Percentiles rank a stretch among this genome's conserved stretches.
Evolutionary conservation across 2,329 filamentous ascomycete genomes (phyloP).

Genomic region (Aspergillus sojae): DNA sequence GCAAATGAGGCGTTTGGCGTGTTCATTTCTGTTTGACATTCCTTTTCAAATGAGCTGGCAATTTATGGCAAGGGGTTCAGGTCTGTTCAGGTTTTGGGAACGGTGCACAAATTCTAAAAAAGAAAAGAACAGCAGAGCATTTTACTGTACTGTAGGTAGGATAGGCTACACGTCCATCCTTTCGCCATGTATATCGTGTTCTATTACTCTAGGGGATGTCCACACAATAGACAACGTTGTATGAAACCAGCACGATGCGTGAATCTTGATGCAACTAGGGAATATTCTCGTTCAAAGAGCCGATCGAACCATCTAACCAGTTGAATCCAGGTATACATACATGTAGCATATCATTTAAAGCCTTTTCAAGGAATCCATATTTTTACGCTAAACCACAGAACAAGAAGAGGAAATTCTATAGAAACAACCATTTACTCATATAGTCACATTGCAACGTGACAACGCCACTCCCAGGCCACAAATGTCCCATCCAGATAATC

Average conservation of each 20-base stretch:
- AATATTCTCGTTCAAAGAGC: background rate
- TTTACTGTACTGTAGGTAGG: slow-evolving; percentile 1
- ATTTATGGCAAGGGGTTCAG: slow-evolving; percentile 1
- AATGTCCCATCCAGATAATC: background rate
- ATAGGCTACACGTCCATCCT: background rate
- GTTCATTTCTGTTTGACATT: slow-evolving; percentile 7
- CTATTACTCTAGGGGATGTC: background rate
- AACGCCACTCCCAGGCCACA: background rate
- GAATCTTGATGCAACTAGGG: background rate
- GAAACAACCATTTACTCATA: background rate
- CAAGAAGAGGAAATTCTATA: background rate
- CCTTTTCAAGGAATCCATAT: background rate
- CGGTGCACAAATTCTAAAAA: background rate
- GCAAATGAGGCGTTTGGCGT: slow-evolving; percentile 25
- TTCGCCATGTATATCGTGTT: slow-evolving; percentile 1
- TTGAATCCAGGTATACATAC: background rate
- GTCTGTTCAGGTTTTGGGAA: slow-evolving; percentile 4
- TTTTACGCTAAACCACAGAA: background rate
- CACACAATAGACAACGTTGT: slow-evolving; percentile 6
- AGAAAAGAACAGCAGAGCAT: slow-evolving; percentile 3
- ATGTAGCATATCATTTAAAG: background rate
- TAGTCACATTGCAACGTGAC: background rate
- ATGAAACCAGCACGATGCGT: background rate
- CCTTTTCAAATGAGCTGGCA: background rate
- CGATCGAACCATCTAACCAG: background rate